Evolutionary conservation across 2,329 filamentous ascomycete genomes (phyloP).

Genomic region (Ceratocystis alfenasii): DNA sequence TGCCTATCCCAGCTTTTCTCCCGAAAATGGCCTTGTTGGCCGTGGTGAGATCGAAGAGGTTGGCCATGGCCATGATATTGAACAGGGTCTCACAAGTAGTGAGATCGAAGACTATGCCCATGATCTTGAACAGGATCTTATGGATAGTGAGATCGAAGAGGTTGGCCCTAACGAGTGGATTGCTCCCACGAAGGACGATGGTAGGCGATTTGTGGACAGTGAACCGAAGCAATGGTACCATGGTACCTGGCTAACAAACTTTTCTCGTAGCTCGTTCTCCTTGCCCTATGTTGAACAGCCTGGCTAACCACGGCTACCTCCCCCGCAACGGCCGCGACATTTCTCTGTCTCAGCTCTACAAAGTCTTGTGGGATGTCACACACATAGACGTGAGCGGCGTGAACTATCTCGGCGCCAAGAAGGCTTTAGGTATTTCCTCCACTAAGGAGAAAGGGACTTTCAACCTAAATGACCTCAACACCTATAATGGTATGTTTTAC

Average conservation of each 20-base stretch:
- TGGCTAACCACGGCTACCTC: slow-evolving; percentile 25
- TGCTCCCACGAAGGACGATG: slow-evolving; percentile 11
- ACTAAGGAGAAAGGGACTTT: slow-evolving; percentile 27
- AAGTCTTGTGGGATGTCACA: slow-evolving; percentile 19
- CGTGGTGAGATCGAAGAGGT: too few relatives aligned
- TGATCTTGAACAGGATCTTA: not conserved
- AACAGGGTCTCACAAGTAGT: too few relatives aligned
- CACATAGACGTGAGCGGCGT: slow-evolving; percentile 23
- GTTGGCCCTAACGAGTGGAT: slow-evolving; percentile 18
- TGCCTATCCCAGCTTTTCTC: slow-evolving; percentile 6
- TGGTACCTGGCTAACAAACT: not conserved
- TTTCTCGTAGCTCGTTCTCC: slow-evolving; percentile 22
- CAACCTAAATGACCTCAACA: slow-evolving; percentile 27
- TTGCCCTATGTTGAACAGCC: slow-evolving; percentile 26
- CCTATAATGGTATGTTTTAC: slow-evolving; percentile 23
- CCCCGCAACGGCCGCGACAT: slow-evolving; percentile 23
- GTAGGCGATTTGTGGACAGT: not conserved
- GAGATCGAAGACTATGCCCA: too few relatives aligned
- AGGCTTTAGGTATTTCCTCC: slow-evolving; percentile 25
- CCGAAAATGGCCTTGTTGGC: not conserved
- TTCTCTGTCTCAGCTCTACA: slow-evolving; percentile 15
- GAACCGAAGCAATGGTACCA: not conserved
- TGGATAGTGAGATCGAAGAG: not conserved
- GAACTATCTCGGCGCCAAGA: slow-evolving; percentile 22
- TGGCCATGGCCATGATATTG: too few relatives aligned